Base-by-base conservation (phyloP, 2,329 filamentous ascomycete genomes). In the Blastomyces emzantsi region DNA sequence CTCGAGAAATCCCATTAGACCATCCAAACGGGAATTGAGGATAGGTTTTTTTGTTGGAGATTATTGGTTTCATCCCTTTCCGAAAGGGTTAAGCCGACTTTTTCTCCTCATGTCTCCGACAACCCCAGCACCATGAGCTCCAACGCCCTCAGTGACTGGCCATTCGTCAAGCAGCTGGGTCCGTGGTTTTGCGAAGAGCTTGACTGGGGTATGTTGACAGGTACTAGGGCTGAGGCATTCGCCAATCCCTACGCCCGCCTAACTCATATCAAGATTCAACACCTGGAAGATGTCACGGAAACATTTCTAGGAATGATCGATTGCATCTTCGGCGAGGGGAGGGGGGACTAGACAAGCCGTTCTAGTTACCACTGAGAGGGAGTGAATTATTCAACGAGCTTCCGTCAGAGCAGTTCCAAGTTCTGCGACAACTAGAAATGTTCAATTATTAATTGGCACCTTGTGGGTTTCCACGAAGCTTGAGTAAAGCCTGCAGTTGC, bases 261-360 rank as follows among this genome's bases (percentile, higher is more conserved):
- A 63, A 57, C 36, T 66, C 64, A 39, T 36, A 36, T 36, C 33
- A 36, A 36, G 7, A 61, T 67, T n/a, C 67, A 61, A 19, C 55
- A 51, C 30, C 22, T 57, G 2, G 33, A 63, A 22, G 30, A 39
- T 58, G 60, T 64, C 13, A 64, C 62, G 33, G 22, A 67, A 64
- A 61, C 64, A 67, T 61, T 66, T 63, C 55, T 66, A 65, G 45
- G 65, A 64, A 62, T 64, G 62, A 51, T 68, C 63, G 5, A 67
- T 62, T 41, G 66, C 67, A 60, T 61, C 56, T 62, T 68, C 61
- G 43, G 60, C 22, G 52, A 22, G 65, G 65, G 65, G 64, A 52
- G 33, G 33, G 33, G 33, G 33, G 9, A 6, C 62, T 61, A 36
- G 64, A 66, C 45, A 33, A 9, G 39, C 65, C 66, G 22, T 54